Evolutionary conservation across 2,329 filamentous ascomycete genomes (phyloP).

Genomic region (Fusarium clavum): DNA sequence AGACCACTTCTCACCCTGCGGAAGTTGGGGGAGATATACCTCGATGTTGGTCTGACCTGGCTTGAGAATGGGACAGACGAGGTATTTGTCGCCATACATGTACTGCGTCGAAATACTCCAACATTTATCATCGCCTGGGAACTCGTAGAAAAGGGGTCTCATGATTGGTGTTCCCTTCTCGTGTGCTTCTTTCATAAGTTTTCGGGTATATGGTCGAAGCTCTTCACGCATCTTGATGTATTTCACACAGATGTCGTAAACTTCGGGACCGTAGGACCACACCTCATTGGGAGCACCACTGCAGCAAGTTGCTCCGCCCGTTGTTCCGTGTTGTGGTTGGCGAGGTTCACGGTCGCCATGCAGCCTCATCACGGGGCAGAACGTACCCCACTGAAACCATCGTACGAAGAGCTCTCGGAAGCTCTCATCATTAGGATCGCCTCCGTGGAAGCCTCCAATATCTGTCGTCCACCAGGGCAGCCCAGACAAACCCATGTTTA

Average conservation of each 20-base stretch:
- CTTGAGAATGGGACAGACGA: slow-evolving; percentile 67
- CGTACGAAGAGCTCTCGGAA: slow-evolving; percentile 74
- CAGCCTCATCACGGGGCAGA: slow-evolving; percentile 74
- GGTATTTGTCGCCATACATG: slow-evolving; percentile 71
- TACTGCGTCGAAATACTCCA: slow-evolving; percentile 73
- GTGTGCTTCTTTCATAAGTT: slow-evolving; percentile 70
- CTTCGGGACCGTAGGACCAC: slow-evolving; percentile 72
- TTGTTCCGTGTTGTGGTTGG: slow-evolving; percentile 50
- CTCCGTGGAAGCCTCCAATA: slow-evolving; percentile 77
- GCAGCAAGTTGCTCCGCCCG: slow-evolving; percentile 56
- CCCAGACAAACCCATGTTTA: slow-evolving; percentile 74
- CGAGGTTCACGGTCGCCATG: slow-evolving; percentile 74
- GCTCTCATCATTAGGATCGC: slow-evolving; percentile 63
- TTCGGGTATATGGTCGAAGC: slow-evolving; percentile 67
- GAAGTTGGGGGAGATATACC: slow-evolving; percentile 63
- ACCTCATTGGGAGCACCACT: slow-evolving; percentile 71
- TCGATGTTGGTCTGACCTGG: slow-evolving; percentile 56
- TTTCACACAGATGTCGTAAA: slow-evolving; percentile 69
- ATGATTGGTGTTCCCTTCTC: slow-evolving; percentile 71
- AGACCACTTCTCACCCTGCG: slow-evolving; percentile 12
- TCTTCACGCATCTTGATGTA: slow-evolving; percentile 70
- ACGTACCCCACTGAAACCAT: slow-evolving; percentile 78
- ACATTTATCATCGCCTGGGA: slow-evolving; percentile 63
- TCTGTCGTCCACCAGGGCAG: slow-evolving; percentile 78
- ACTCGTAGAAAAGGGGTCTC: slow-evolving; percentile 72